Percentiles rank a stretch among this genome's conserved stretches.
Evolutionary conservation across 2,329 filamentous ascomycete species (phyloP).

Genomic region (Blastomyces emzantsi): DNA sequence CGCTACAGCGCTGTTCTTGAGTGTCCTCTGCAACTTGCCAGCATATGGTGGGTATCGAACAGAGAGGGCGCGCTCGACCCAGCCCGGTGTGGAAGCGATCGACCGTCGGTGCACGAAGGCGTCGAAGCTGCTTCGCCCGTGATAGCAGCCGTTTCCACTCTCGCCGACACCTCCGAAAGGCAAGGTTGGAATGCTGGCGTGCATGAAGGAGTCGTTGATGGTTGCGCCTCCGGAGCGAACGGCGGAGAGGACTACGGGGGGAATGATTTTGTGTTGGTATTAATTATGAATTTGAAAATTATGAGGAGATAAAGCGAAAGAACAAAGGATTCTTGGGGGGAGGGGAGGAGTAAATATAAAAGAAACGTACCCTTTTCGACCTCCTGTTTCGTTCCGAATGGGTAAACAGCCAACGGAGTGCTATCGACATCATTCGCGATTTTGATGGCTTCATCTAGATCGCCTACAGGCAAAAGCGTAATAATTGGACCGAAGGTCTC

Average conservation of each 20-base stretch:
- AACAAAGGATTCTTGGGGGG: neutral
- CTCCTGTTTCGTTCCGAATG: conserved; percentile 75
- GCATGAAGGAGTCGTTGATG: conserved; percentile 54
- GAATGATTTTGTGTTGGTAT: neutral
- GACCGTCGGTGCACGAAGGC: conserved; percentile 52
- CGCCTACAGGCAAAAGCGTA: conserved; percentile 66
- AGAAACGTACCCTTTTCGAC: conserved; percentile 56
- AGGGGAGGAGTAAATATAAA: neutral
- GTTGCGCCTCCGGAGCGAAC: conserved; percentile 60
- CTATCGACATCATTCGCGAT: conserved; percentile 72
- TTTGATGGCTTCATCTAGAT: conserved; percentile 75
- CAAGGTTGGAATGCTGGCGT: conserved; percentile 60
- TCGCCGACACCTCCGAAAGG: conserved; percentile 78
- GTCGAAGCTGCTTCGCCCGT: conserved; percentile 61
- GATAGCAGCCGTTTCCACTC: conserved; percentile 67
- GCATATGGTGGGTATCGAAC: conserved; percentile 54
- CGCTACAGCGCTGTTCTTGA: conserved; percentile 42
- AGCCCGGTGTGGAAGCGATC: conserved; percentile 50
- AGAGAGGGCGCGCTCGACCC: conserved; percentile 50
- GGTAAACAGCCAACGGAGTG: conserved; percentile 75
- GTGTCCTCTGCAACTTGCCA: conserved; percentile 46
- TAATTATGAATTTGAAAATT: neutral
- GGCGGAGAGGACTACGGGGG: conserved; percentile 45
- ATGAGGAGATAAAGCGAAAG: neutral
- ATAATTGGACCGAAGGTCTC: conserved; percentile 95